Conservation (phyloP, 2,329 filamentous ascomycete species). For the Chaetomium strumarium region DNA sequence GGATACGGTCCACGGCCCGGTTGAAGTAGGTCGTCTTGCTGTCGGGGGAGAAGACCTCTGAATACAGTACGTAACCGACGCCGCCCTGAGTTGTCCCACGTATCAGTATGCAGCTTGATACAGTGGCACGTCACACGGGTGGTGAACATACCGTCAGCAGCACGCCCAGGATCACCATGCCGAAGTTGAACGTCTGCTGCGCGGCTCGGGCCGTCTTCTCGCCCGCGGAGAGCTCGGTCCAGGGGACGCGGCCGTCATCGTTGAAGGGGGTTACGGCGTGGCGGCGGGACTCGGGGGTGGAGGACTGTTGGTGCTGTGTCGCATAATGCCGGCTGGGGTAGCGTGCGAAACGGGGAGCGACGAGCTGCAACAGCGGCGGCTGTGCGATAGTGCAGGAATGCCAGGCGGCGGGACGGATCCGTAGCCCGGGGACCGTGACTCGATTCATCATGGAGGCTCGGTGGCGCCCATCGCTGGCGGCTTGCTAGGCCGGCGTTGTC, state of each 20-base stretch:
- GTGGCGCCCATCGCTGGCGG: conserved; percentile 29
- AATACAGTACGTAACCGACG: conserved; percentile 73
- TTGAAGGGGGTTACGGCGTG: conserved; percentile 76
- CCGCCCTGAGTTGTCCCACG: conserved; percentile 47
- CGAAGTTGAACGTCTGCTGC: conserved; percentile 86
- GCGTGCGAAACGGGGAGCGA: conserved; percentile 22
- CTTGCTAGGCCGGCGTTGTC: conserved; percentile 4
- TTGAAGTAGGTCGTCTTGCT: conserved; percentile 88
- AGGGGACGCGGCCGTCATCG: conserved; percentile 76
- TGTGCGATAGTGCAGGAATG: conserved; percentile 11
- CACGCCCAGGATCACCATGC: conserved; percentile 68
- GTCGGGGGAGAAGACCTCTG: conserved; percentile 76
- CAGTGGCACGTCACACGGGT: background rate
- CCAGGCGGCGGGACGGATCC: conserved; percentile 8
- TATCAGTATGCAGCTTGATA: background rate
- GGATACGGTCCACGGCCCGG: conserved; percentile 73
- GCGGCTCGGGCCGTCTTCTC: conserved; percentile 83
- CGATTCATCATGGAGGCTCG: conserved; percentile 43
- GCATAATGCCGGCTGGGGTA: conserved; percentile 46
- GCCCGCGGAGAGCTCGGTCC: conserved; percentile 65
- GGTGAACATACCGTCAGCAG: conserved; percentile 60
- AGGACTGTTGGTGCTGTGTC: conserved; percentile 37
- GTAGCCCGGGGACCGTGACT: conserved; percentile 17
- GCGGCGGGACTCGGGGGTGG: conserved; percentile 45
- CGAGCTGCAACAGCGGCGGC: conserved; percentile 21